Conservation (phyloP, 306 rosid species). For the Trichosanthes truncata region DNA sequence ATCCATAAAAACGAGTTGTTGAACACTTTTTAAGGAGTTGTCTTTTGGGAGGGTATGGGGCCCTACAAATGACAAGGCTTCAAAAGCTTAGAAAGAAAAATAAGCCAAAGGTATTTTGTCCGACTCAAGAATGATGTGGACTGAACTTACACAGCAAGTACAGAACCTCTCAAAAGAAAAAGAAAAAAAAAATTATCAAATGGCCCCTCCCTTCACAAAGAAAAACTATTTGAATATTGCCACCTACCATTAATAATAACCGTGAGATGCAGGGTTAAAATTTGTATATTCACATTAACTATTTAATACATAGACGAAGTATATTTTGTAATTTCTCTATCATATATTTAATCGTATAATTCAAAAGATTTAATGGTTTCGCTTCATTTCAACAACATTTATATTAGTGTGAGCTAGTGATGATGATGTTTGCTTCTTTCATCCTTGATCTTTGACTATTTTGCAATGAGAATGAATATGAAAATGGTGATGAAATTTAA, state of each 20-base stretch:
- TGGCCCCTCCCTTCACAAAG: background rate
- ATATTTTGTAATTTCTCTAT: no score
- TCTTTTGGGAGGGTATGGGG: conserved; percentile 18
- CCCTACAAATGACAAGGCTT: conserved; percentile 29
- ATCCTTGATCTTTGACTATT: no score
- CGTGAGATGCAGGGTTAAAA: background rate
- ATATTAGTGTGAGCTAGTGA: no score
- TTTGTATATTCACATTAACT: background rate
- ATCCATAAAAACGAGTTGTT: conserved; percentile 8
- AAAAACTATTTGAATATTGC: background rate
- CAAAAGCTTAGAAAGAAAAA: conserved; percentile 16
- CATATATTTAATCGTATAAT: no score
- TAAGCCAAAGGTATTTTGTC: conserved; percentile 34
- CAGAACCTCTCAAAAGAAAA: background rate
- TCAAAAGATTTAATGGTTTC: no score
- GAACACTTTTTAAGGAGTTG: conserved; percentile 26
- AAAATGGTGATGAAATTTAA: background rate
- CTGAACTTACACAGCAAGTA: background rate
- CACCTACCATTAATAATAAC: no score
- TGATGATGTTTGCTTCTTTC: no score
- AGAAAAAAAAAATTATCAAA: background rate
- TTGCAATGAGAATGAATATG: background rate
- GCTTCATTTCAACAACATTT: no score
- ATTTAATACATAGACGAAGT: no score
- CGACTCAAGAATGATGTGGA: conserved; percentile 38